phyloP scores from a whole-genome alignment of 108 stramenopile species.

The Epithemia pelagica region DNA sequence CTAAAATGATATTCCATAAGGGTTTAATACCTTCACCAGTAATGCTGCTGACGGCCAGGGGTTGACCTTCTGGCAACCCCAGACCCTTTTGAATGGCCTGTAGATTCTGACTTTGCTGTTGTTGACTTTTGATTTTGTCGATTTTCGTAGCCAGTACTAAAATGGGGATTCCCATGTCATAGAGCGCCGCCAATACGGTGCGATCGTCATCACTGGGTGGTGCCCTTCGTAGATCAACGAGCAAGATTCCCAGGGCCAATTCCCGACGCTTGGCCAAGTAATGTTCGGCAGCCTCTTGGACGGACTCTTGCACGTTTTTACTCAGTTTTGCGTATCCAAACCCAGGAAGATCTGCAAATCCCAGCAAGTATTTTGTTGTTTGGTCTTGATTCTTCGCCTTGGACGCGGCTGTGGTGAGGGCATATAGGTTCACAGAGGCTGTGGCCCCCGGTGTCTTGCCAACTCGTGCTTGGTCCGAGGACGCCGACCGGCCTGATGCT shows the following conservation, averaged over 20 bases:
- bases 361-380: constrained; percentile 27
- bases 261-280: constrained; percentile 83
- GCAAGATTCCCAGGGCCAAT: constrained; percentile 74
- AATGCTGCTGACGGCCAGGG: constrained; percentile 56
- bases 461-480: constrained; percentile 54
- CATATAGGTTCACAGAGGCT: constrained; percentile 74
- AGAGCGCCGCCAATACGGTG: constrained; percentile 76
- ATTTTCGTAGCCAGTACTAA: constrained; percentile 86
- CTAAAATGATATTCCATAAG: constrained; percentile 75
- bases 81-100: constrained; percentile 46
- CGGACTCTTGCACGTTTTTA: constrained; percentile 73
- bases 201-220: constrained; percentile 74
- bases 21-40: constrained; percentile 70
- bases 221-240: constrained; percentile 83
- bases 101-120: constrained; percentile 36
- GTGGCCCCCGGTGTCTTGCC: constrained; percentile 86
- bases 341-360: constrained; percentile 90
- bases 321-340: constrained; percentile 91
- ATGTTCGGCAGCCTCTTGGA: constrained; percentile 70
- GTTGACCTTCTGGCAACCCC: constrained; percentile 76
- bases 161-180: constrained; percentile 75
- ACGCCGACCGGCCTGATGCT: constrained; percentile 2
- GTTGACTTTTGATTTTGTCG: constrained; percentile 68
- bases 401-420: constrained; percentile 17
- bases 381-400: constrained; percentile 1